Conservation (phyloP, 73 alveolate genomes). For the Urostyla sp. region DNA sequence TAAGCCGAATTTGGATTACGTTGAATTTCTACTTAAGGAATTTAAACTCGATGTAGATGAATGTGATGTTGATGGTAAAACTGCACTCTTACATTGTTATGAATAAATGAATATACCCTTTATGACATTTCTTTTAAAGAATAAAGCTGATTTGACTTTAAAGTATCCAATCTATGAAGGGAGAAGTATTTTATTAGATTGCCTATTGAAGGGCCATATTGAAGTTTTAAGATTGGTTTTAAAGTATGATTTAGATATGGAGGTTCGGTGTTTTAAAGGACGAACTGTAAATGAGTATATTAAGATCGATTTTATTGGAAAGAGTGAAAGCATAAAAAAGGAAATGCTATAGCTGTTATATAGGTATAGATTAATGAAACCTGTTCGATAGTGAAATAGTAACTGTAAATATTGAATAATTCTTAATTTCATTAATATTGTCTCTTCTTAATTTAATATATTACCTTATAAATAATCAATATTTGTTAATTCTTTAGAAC, state of each 20-base stretch:
- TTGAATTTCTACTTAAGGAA: conserved; percentile 29
- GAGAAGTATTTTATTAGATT: conserved; percentile 50
- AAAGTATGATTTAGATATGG: conserved; percentile 34
- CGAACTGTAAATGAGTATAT: conserved; percentile 27
- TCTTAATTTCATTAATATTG: background rate
- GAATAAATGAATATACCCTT: conserved; percentile 1
- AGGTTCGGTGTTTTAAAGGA: conserved; percentile 33
- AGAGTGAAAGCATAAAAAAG: conserved; percentile 2
- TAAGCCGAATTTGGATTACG: conserved; percentile 26
- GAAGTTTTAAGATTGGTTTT: conserved; percentile 15
- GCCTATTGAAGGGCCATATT: conserved; percentile 35
- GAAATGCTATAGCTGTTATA: conserved; percentile 22
- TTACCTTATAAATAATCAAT: no score
- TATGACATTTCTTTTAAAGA: conserved; percentile 2
- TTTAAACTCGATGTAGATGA: conserved; percentile 34
- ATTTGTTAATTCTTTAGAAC: no score
- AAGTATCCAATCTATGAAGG: conserved; percentile 2
- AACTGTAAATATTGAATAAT: background rate
- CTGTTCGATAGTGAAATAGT: background rate
- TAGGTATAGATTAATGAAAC: conserved; percentile 30
- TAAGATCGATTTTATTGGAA: conserved; percentile 32
- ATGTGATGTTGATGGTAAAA: conserved; percentile 34
- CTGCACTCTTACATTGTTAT: conserved; percentile 44
- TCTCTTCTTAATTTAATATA: no score
- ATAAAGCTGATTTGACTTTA: conserved; percentile 46